Percentiles rank a stretch among this genome's conserved stretches.
phyloP scores from a whole-genome alignment of 1,284 basidiomycete genomes.

The Mrakiaceae sp. region DNA sequence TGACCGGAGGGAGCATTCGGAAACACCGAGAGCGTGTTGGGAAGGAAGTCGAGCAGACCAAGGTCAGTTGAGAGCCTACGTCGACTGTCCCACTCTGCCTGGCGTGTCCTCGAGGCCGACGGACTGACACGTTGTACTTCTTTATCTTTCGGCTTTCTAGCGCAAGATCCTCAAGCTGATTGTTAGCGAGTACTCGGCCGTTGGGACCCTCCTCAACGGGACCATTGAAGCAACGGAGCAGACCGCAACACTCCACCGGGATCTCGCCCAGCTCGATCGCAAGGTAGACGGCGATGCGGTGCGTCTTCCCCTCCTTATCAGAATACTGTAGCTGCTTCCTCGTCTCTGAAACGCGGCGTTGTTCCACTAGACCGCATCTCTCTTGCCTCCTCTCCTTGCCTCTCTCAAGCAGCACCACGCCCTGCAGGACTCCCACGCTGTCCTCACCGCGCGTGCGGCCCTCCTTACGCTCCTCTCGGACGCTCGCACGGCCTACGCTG shows the following conservation, averaged over 20 bases:
- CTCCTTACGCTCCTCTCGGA: not conserved
- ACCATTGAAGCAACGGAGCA: not conserved
- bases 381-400: not conserved
- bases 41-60: constrained; percentile 1
- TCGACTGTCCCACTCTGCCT: not conserved
- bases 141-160: not conserved
- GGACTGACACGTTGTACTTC: not conserved
- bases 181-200: not conserved
- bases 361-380: not conserved
- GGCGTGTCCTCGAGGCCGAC: not conserved
- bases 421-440: no score
- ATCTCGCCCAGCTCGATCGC: not conserved
- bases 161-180: not conserved
- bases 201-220: not conserved
- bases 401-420: not conserved
- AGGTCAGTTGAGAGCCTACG: not conserved
- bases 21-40: not conserved
- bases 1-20: not conserved
- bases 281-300: not conserved
- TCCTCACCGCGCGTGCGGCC: not conserved
- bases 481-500: not conserved
- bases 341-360: not conserved
- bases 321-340: not conserved
- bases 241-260: not conserved
- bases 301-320: not conserved